phyloP scores from a whole-genome alignment of 495 filamentous ascomycete species.

The Haplographium delicatum region DNA sequence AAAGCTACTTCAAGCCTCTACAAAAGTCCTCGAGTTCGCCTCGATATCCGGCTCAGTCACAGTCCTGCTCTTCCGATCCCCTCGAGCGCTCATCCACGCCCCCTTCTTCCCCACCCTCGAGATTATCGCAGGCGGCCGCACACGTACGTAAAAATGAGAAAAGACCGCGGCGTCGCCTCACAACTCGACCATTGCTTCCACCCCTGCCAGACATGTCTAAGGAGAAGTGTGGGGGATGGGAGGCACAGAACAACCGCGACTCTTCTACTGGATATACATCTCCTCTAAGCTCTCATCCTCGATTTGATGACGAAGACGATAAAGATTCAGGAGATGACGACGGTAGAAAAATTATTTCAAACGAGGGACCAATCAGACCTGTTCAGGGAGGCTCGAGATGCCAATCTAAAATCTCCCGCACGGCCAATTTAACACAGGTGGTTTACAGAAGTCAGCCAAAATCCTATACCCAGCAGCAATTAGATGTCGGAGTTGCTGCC shows the following conservation, averaged over 20 bases:
- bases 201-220: not conserved
- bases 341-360: not conserved
- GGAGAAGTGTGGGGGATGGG: not conserved
- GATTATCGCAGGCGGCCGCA: not conserved
- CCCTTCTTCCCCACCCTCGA: slow-evolving; percentile 1
- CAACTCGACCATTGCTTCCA: not conserved
- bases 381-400: no score
- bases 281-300: not conserved
- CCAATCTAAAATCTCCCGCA: not conserved
- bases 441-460: not conserved
- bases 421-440: not conserved
- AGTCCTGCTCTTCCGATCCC: not conserved
- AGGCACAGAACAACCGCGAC: not conserved
- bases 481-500: slow-evolving; percentile 10
- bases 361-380: not conserved
- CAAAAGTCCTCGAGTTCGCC: slow-evolving; percentile 11
- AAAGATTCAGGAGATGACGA: not conserved
- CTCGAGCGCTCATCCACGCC: slow-evolving; percentile 6
- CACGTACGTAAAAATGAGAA: not conserved
- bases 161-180: slow-evolving; percentile 3
- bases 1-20: slow-evolving; percentile 23
- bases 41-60: not conserved
- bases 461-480: slow-evolving; percentile 4
- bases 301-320: not conserved
- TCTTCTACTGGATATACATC: not conserved